Conservation (phyloP, 306 rosid species). For the Betula pendula region DNA sequence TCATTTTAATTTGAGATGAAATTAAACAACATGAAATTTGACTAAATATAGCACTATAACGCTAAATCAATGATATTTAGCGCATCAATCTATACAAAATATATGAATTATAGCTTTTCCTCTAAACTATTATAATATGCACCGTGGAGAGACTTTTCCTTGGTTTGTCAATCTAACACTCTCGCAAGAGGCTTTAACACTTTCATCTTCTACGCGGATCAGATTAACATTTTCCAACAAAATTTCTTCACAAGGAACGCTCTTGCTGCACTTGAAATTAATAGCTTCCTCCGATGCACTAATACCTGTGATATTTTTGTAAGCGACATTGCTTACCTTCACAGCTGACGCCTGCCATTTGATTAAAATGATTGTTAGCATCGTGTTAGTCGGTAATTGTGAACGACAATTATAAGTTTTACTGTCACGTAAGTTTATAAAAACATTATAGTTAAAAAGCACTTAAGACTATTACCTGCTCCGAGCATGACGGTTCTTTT, state of each 20-base stretch:
- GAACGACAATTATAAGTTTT: no score
- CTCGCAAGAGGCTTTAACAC: constrained; percentile 47
- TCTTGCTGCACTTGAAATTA: constrained; percentile 56
- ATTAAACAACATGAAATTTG: no score
- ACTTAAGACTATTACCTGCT: constrained; percentile 48
- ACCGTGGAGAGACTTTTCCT: constrained; percentile 54
- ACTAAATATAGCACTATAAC: background rate
- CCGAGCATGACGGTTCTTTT: constrained; percentile 35
- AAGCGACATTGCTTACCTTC: constrained; percentile 47
- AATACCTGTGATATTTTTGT: constrained; percentile 62
- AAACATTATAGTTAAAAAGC: no score
- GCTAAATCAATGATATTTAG: constrained; percentile 8
- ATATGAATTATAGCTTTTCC: background rate
- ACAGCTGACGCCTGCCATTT: constrained; percentile 54
- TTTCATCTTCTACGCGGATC: background rate
- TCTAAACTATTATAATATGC: constrained; percentile 23
- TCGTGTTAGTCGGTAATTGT: no score
- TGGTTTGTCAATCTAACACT: constrained; percentile 32
- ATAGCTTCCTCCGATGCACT: constrained; percentile 69
- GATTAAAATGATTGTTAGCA: background rate
- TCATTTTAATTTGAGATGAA: background rate
- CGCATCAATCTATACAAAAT: background rate
- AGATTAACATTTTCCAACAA: constrained; percentile 46
- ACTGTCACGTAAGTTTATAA: no score
- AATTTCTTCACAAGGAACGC: constrained; percentile 42